Evolutionary conservation across 2,329 filamentous ascomycete species (phyloP).

Genomic region (Dendrostoma leiphaemia): DNA sequence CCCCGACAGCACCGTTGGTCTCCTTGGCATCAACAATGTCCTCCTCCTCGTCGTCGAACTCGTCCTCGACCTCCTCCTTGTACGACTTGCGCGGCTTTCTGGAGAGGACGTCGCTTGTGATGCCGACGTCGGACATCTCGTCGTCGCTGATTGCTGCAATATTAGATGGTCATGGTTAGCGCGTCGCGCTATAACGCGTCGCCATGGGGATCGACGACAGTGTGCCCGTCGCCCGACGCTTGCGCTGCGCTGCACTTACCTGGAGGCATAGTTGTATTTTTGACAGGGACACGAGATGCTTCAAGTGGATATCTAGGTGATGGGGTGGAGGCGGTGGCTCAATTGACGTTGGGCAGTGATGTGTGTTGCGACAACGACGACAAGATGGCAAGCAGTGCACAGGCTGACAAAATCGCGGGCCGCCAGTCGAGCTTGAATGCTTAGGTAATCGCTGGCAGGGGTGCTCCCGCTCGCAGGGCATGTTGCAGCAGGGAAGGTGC

Average conservation of each 20-base stretch:
- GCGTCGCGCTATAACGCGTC: constrained; percentile 10
- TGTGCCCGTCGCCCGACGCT: too few species aligned
- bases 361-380: constrained; percentile 13
- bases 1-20: constrained; percentile 14
- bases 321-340: neutral
- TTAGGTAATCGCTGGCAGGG: too few species aligned
- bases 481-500: too few species aligned
- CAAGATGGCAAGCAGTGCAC: too few species aligned
- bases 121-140: constrained; percentile 33
- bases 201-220: too few species aligned
- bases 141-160: constrained; percentile 41
- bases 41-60: constrained; percentile 25
- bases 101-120: constrained; percentile 20
- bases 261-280: constrained; percentile 9
- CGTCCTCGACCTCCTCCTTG: constrained; percentile 22
- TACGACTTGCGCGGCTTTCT: constrained; percentile 18
- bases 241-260: constrained; percentile 10
- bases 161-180: too few species aligned
- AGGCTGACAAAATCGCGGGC: too few species aligned
- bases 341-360: neutral
- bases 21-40: constrained; percentile 8
- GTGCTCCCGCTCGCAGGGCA: too few species aligned
- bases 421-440: too few species aligned
- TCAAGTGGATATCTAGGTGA: neutral
- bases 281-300: neutral